Conservation (phyloP, 495 filamentous ascomycete species). For the Neurospora sp. region DNA sequence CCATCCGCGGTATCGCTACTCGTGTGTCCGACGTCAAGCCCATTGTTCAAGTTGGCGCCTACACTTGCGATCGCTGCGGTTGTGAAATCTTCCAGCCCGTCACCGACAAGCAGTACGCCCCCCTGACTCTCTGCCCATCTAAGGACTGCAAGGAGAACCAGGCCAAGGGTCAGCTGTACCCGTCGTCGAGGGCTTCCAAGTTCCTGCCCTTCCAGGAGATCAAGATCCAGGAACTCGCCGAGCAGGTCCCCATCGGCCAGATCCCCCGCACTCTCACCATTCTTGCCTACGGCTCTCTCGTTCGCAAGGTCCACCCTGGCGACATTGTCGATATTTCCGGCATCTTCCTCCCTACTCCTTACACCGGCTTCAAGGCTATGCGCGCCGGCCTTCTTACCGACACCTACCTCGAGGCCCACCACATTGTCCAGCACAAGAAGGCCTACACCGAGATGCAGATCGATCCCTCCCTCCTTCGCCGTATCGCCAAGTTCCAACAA, state of each 20-base stretch:
- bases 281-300: constrained; percentile 77
- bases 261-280: constrained; percentile 86
- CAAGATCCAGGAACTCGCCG: constrained; percentile 96
- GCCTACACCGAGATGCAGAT: constrained; percentile 77
- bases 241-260: constrained; percentile 95
- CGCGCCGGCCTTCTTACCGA: constrained; percentile 89
- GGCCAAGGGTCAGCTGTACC: constrained; percentile 82
- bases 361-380: constrained; percentile 96
- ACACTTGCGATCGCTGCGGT: constrained; percentile 92
- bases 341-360: constrained; percentile 93
- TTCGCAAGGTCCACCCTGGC: constrained; percentile 79
- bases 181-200: constrained; percentile 89
- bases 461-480: constrained; percentile 62
- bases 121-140: constrained; percentile 75
- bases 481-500: constrained; percentile 70
- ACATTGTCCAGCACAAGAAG: constrained; percentile 92
- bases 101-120: constrained; percentile 79
- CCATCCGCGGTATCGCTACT: constrained; percentile 87
- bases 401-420: constrained; percentile 91
- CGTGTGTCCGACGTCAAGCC: constrained; percentile 97
- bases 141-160: constrained; percentile 83
- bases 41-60: constrained; percentile 91
- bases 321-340: constrained; percentile 89
- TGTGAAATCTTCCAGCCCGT: constrained; percentile 97
- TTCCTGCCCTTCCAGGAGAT: constrained; percentile 97